Percentiles rank a stretch among this genome's conserved stretches.
Evolutionary conservation across 768 basidiomycete species (phyloP).

Genomic region (Lactarius sanguifluus): DNA sequence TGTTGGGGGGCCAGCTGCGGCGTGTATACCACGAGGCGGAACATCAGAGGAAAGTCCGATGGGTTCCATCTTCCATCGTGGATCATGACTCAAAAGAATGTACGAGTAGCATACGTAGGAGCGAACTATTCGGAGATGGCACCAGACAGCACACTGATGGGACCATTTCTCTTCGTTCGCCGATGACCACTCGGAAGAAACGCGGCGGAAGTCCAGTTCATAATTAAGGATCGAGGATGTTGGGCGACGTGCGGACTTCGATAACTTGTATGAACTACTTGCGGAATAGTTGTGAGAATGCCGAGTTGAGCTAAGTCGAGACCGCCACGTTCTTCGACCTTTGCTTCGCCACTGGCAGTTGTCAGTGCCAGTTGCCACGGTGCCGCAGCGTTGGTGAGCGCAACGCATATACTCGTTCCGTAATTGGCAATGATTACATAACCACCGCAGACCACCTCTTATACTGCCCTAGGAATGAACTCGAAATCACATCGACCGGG

Average conservation of each 20-base stretch:
- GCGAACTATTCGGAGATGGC: constrained; percentile 18
- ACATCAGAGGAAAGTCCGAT: constrained; percentile 14
- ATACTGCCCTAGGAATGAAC: constrained; percentile 44
- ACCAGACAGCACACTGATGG: constrained; percentile 1
- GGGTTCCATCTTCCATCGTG: constrained; percentile 15
- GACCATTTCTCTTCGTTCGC: constrained; percentile 3
- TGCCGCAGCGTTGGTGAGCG: neutral
- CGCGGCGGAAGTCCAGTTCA: constrained; percentile 15
- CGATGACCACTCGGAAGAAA: constrained; percentile 1
- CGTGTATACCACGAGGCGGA: constrained; percentile 29
- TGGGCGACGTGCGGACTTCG: neutral
- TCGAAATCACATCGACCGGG: constrained; percentile 51
- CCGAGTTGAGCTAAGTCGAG: neutral
- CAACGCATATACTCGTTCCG: neutral
- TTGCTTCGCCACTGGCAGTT: neutral
- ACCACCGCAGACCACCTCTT: neutral
- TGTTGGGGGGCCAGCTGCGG: constrained; percentile 22
- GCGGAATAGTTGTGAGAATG: constrained; percentile 8
- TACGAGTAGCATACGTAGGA: constrained; percentile 4
- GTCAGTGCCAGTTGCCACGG: constrained; percentile 1
- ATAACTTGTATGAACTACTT: constrained; percentile 18
- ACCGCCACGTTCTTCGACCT: neutral
- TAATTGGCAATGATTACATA: neutral
- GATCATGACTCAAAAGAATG: constrained; percentile 12
- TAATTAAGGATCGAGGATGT: neutral